These are phyloP conservation scores for Ganoderma sinense DNA, from an alignment of 1,284 basidiomycete species.

Conservation along the genomic window DNA sequence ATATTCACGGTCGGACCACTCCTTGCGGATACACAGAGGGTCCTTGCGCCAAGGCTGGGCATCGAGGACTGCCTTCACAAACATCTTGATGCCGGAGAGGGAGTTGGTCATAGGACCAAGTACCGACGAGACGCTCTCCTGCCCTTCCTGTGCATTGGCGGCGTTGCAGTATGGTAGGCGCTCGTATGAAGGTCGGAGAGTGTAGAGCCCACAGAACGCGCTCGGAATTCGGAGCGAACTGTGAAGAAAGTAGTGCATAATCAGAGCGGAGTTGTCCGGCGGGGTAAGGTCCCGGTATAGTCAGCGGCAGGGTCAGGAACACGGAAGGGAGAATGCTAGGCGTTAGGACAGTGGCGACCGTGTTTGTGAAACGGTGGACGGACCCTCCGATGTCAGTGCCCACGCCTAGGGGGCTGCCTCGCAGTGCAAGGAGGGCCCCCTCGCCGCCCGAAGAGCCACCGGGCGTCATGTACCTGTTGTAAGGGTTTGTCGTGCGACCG, in stretches of 20 bases:
- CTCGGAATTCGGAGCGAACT: slow-evolving; percentile 61
- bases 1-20: slow-evolving; percentile 54
- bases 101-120: slow-evolving; percentile 62
- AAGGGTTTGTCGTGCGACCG: slow-evolving; percentile 79
- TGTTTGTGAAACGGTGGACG: slow-evolving; percentile 12
- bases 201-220: slow-evolving; percentile 59
- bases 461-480: slow-evolving; percentile 67
- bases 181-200: slow-evolving; percentile 60
- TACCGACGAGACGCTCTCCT: slow-evolving; percentile 60
- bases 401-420: slow-evolving; percentile 80
- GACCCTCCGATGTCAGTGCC: slow-evolving; percentile 82
- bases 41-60: slow-evolving; percentile 59
- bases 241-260: not conserved
- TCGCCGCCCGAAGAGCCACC: slow-evolving; percentile 88
- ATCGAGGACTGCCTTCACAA: slow-evolving; percentile 54
- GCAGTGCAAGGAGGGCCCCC: slow-evolving; percentile 75
- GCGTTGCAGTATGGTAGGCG: slow-evolving; percentile 61
- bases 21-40: slow-evolving; percentile 55
- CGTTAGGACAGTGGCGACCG: slow-evolving; percentile 4
- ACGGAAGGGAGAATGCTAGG: not conserved
- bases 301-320: slow-evolving; percentile 2
- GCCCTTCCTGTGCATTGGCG: slow-evolving; percentile 54
- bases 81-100: slow-evolving; percentile 53
- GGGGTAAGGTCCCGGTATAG: not conserved
- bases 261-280: not conserved